These are phyloP conservation scores for Fragaria iinumae DNA, from an alignment of 306 rosid species.

Conservation along the genomic window DNA sequence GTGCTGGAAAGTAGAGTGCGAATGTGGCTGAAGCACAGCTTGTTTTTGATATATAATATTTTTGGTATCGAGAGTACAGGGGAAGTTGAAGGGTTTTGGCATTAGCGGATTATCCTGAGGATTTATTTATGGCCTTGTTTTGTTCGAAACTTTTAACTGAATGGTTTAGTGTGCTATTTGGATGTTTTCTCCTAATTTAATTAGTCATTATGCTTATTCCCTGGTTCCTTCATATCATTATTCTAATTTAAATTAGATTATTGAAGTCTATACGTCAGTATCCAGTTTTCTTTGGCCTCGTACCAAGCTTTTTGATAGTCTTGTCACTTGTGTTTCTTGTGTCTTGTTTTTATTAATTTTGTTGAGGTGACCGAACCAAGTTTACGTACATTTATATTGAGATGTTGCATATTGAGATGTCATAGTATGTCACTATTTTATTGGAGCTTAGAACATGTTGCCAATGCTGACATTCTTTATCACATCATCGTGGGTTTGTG, in stretches of 20 bases:
- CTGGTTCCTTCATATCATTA: neutral
- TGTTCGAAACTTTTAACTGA: neutral
- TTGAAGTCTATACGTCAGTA: neutral
- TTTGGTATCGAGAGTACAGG: constrained; percentile 16
- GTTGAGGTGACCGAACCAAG: too few relatives aligned
- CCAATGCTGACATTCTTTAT: too few relatives aligned
- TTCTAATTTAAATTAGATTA: neutral
- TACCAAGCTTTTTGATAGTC: too few relatives aligned
- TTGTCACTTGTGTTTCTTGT: too few relatives aligned
- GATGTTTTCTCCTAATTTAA: neutral
- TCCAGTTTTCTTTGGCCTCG: neutral
- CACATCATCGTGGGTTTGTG: too few relatives aligned
- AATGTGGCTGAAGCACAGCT: neutral
- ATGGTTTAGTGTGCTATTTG: neutral
- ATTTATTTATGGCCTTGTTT: neutral
- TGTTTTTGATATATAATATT: constrained; percentile 14
- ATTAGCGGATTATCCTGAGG: neutral
- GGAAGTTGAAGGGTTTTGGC: constrained; percentile 4
- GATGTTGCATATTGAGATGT: too few relatives aligned
- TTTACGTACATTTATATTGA: too few relatives aligned
- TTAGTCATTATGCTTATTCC: neutral
- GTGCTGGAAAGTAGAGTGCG: constrained; percentile 24
- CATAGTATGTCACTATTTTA: too few relatives aligned
- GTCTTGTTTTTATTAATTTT: too few relatives aligned
- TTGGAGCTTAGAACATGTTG: too few relatives aligned